phyloP scores from a whole-genome alignment of 345 rosid genomes.

The Aegle marmelos region DNA sequence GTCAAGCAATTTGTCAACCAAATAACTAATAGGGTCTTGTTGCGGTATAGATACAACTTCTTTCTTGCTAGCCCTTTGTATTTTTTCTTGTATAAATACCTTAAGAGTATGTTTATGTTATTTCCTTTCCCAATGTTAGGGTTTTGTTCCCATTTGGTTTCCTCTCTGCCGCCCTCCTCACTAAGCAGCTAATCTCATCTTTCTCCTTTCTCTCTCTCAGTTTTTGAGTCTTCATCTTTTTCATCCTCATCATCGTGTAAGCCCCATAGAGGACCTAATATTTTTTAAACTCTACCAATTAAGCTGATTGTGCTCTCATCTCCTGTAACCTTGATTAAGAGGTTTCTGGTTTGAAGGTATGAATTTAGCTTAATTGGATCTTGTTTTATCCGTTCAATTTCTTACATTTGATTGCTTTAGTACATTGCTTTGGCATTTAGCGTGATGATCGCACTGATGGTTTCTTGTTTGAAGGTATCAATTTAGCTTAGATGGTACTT shows the following conservation, averaged over 20 bases:
- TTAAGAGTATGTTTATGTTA: neutral
- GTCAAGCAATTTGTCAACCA: neutral
- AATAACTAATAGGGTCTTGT: neutral
- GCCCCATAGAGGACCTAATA: neutral
- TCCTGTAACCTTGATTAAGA: neutral
- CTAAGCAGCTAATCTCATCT: neutral
- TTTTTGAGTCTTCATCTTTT: neutral
- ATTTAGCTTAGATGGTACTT: neutral
- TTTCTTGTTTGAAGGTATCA: neutral
- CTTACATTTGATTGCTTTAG: neutral
- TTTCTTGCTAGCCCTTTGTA: neutral
- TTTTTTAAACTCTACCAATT: neutral
- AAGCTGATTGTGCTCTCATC: neutral
- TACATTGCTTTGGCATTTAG: neutral
- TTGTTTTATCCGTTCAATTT: neutral
- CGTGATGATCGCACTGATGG: neutral
- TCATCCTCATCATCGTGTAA: neutral
- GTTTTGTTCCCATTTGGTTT: neutral
- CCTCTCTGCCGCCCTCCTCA: neutral
- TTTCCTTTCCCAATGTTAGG: neutral
- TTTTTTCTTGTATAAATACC: neutral
- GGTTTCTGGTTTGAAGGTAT: neutral
- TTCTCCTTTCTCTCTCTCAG: neutral
- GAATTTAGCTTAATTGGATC: neutral
- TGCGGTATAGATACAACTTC: neutral